Base-by-base conservation (phyloP, 1,284 basidiomycete genomes). In the Somion occarium region DNA sequence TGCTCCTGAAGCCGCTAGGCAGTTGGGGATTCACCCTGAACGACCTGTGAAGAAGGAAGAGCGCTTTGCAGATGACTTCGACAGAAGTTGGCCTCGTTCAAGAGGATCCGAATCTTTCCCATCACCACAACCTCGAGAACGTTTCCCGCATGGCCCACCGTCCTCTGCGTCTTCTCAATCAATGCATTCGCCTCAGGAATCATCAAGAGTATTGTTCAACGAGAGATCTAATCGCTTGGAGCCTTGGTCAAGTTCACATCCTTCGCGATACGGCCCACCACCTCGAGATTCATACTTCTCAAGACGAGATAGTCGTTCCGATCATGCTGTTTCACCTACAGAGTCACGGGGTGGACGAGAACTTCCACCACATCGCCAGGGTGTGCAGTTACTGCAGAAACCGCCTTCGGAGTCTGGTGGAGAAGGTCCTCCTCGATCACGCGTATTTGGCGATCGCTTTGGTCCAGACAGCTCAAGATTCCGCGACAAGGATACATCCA, bases 61-160 rank as follows among this genome's bases (percentile, higher is more conserved):
- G 44, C 75, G 90, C 23, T 90, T 92, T 65, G 80, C 77, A 5
- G 91, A 96, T 58, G 93, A 97, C 66, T 94, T 91, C 64, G 93
- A 95, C 69, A 82, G 93, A 53, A 93, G 90, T 61, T 96, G 93
- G 92, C 92, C 93, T 12, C 83, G 84, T 42, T 77, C 79, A 22
- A 73, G 72, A 49, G 64, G 70, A 42, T 75, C 77, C 24, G 53
- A 74, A 69, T 52, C 59, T 69, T 18, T 57, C 68, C 9, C 68
- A 70, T n/a, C n/a, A n/a, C n/a, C n/a, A n/a, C n/a, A n/a, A n/a
- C n/a, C n/a, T 68, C 71, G 72, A 54, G 77, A 79, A 47, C 63
- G 69, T 30, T 61, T 69, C 56, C 68, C 65, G 57, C 72, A 66
- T 57, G 65, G 60, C 44, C 65, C 62, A 41, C 58, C 57, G 50